Percentiles rank a stretch among this genome's conserved stretches.
Evolutionary conservation across 140 eudicot species (phyloP).

Genomic region (Senecio squalidus): DNA sequence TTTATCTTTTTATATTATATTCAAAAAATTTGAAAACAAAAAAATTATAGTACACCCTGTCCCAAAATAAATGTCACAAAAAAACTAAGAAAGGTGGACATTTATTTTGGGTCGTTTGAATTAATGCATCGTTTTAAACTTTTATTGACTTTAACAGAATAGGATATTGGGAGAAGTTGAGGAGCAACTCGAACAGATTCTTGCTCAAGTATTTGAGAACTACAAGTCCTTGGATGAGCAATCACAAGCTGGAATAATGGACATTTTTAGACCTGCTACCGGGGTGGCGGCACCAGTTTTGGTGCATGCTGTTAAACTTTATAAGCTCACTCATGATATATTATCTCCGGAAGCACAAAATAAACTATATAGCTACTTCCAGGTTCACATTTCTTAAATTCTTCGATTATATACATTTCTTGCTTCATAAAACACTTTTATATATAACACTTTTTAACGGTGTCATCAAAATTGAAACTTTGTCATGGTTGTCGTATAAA

Average conservation of each 20-base stretch:
- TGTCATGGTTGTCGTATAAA: no score
- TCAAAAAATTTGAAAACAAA: no score
- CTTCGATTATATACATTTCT: neutral
- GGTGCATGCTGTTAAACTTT: conserved; percentile 74
- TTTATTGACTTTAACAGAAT: conserved; percentile 55
- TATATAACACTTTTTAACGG: neutral
- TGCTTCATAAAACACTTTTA: neutral
- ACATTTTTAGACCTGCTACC: conserved; percentile 65
- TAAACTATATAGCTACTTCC: conserved; percentile 63
- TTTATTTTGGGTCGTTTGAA: no score
- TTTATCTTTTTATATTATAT: neutral
- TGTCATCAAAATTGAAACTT: neutral
- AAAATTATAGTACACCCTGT: no score
- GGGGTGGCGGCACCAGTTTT: conserved; percentile 58
- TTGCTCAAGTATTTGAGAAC: conserved; percentile 65
- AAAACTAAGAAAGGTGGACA: no score
- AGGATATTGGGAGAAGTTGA: conserved; percentile 74
- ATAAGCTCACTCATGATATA: conserved; percentile 69
- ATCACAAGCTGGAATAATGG: conserved; percentile 60
- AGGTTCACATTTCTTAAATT: conserved; percentile 37
- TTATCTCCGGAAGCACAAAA: conserved; percentile 80
- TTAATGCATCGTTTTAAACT: conserved; percentile 24
- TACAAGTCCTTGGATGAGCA: conserved; percentile 78
- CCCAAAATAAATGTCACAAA: neutral
- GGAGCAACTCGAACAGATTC: conserved; percentile 65